Conservation (phyloP, 1,139 yeast genomes). For the Suzukiozyma palmioleophila region DNA sequence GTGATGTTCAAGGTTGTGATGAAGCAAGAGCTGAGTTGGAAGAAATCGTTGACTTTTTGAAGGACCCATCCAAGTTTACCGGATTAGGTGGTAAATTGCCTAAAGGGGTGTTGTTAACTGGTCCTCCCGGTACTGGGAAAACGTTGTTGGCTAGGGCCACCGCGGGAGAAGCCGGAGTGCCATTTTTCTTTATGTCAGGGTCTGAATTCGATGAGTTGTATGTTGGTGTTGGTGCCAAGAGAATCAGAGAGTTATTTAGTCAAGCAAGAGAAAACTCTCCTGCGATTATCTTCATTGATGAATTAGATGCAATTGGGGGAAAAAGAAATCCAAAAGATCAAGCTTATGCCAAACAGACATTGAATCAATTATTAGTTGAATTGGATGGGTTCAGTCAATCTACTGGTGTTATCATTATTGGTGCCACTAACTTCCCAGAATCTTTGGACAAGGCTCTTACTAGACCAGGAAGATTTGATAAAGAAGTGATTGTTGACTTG, state of each 20-base stretch:
- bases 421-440: slow-evolving; percentile 98
- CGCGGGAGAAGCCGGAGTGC: slow-evolving; percentile 99
- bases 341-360: slow-evolving; percentile 95
- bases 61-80: slow-evolving; percentile 93
- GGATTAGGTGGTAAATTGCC: slow-evolving; percentile 97
- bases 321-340: slow-evolving; percentile 96
- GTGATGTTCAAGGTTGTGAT: slow-evolving; percentile 96
- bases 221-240: slow-evolving; percentile 98
- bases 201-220: slow-evolving; percentile 97
- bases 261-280: slow-evolving; percentile 97
- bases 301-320: slow-evolving; percentile 97
- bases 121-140: slow-evolving; percentile 99
- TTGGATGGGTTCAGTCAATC: slow-evolving; percentile 94
- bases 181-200: slow-evolving; percentile 97
- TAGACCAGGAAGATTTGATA: slow-evolving; percentile 97
- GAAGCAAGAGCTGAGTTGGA: slow-evolving; percentile 97
- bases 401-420: slow-evolving; percentile 90
- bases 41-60: slow-evolving; percentile 93
- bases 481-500: slow-evolving; percentile 88
- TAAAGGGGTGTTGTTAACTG: slow-evolving; percentile 92
- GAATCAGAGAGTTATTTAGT: slow-evolving; percentile 87
- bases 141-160: slow-evolving; percentile 96
- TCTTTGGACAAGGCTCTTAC: slow-evolving; percentile 94
- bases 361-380: slow-evolving; percentile 92
- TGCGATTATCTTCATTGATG: slow-evolving; percentile 94